A percentile compares a stretch with the other conserved stretches of the same genome.
phyloP scores from a whole-genome alignment of 176 grass and related monocot genomes.

The Triticum monococcum region DNA sequence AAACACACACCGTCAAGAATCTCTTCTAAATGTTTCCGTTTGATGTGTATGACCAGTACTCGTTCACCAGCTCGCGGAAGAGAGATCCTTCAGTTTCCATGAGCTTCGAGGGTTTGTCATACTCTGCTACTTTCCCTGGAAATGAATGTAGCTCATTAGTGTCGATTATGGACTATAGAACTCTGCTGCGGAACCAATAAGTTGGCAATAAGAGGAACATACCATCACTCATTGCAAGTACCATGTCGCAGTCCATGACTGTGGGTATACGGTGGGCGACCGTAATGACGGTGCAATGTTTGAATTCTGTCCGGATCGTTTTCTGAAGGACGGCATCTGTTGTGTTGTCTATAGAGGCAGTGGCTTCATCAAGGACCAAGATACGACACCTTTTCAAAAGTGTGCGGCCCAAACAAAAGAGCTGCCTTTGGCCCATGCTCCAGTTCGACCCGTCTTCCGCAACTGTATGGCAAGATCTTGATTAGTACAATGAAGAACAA shows the following conservation, averaged over 20 bases:
- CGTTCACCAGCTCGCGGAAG: conserved; percentile 55
- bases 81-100: conserved; percentile 79
- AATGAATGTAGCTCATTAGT: neutral
- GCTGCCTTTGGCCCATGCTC: conserved; percentile 98
- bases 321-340: conserved; percentile 91
- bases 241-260: conserved; percentile 82
- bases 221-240: conserved; percentile 85
- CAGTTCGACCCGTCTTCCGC: conserved; percentile 90
- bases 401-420: conserved; percentile 83
- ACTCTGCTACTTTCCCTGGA: conserved; percentile 72
- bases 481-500: conserved; percentile 4
- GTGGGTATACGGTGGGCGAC: conserved; percentile 90
- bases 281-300: conserved; percentile 74
- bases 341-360: conserved; percentile 86
- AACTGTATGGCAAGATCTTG: conserved; percentile 64
- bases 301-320: conserved; percentile 80
- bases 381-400: conserved; percentile 67
- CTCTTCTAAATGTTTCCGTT: conserved; percentile 27
- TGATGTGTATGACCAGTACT: conserved; percentile 75
- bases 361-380: conserved; percentile 89
- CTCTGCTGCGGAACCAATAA: neutral
- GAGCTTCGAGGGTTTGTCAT: conserved; percentile 70
- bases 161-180: neutral
- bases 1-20: neutral
- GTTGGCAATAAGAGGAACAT: neutral